Percentiles rank a stretch among this genome's conserved stretches.
Conservation (phyloP, 331 rosid genomes). For the Quercus tomentella region DNA sequence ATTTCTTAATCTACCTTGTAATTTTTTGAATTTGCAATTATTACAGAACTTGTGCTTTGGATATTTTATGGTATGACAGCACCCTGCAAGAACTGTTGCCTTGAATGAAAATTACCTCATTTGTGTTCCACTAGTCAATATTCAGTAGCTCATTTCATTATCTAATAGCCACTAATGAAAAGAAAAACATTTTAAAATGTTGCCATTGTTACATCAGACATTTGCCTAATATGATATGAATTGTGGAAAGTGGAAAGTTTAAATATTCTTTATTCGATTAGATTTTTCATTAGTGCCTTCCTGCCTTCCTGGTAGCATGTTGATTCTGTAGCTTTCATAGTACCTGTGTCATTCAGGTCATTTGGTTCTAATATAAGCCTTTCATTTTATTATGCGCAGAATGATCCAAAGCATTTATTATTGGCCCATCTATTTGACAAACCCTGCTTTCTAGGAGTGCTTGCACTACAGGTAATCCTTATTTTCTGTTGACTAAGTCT, state of each 20-base stretch:
- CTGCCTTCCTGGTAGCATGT: not conserved
- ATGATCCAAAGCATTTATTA: conserved; percentile 56
- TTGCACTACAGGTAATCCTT: conserved; percentile 73
- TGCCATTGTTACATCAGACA: not conserved
- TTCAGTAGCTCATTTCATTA: not conserved
- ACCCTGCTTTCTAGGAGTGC: conserved; percentile 83
- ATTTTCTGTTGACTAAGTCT: not conserved
- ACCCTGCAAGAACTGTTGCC: not conserved
- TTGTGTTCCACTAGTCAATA: not conserved
- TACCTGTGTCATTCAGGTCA: not conserved
- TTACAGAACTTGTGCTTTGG: not conserved
- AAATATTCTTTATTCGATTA: not conserved
- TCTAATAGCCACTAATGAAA: not conserved
- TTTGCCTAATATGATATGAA: not conserved
- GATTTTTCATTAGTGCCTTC: not conserved
- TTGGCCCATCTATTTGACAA: conserved; percentile 92
- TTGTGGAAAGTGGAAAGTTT: not conserved
- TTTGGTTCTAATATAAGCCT: conserved; percentile 12
- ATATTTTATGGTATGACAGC: not conserved
- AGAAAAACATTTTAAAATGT: not conserved
- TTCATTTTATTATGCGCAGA: conserved; percentile 42
- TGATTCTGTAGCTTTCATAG: not conserved
- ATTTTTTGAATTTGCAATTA: not conserved
- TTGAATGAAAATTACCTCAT: too few relatives aligned
- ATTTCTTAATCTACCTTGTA: not conserved